phyloP scores from a whole-genome alignment of 805 yeast species.

The Pichia manshurica region DNA sequence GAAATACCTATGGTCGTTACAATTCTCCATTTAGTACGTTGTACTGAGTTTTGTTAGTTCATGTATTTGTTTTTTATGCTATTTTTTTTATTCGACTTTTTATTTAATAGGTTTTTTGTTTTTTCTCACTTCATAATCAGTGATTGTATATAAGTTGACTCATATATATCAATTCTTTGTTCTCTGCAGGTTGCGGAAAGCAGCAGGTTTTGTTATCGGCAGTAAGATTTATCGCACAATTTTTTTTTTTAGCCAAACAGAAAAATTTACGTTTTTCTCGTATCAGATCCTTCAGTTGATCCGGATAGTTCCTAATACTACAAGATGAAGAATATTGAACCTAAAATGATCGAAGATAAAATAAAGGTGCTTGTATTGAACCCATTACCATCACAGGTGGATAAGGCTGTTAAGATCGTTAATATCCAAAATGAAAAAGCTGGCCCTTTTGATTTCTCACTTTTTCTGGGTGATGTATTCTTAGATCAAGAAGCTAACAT shows the following conservation, averaged over 20 bases:
- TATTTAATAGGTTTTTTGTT: background rate
- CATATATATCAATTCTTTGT: no score
- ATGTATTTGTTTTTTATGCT: background rate
- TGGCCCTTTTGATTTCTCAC: constrained; percentile 58
- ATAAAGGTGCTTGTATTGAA: constrained; percentile 35
- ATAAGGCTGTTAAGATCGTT: constrained; percentile 40
- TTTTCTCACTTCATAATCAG: no score
- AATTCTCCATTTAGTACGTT: constrained; percentile 34
- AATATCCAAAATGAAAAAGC: constrained; percentile 48
- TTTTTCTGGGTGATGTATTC: constrained; percentile 46
- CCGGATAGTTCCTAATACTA: no score
- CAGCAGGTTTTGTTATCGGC: no score
- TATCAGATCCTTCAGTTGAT: no score
- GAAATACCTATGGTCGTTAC: constrained; percentile 20
- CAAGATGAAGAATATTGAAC: no score
- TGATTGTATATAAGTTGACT: no score
- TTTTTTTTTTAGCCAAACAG: no score
- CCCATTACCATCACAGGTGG: constrained; percentile 38
- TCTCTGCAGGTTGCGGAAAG: no score
- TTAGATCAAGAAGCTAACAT: constrained; percentile 19
- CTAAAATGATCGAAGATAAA: no score
- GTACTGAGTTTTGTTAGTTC: constrained; percentile 17
- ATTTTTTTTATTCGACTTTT: background rate
- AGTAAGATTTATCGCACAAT: no score
- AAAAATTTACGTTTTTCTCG: no score